These are phyloP conservation scores for Saturnispora hagleri DNA, from an alignment of 805 yeast species.

Conservation along the genomic window DNA sequence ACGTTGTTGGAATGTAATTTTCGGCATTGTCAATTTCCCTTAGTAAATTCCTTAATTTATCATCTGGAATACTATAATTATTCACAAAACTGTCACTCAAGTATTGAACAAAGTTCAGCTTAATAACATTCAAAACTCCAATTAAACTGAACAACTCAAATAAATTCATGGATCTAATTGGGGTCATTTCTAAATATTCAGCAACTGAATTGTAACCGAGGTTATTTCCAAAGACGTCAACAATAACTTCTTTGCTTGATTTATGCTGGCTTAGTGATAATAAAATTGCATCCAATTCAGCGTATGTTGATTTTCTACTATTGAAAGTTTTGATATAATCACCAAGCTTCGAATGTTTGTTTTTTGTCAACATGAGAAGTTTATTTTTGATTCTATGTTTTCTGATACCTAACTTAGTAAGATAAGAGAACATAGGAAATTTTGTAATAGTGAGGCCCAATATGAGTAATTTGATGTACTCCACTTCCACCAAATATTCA, in stretches of 20 bases:
- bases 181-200: conserved; percentile 21
- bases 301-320: conserved; percentile 13
- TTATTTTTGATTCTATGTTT: not conserved
- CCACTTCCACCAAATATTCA: conserved; percentile 17
- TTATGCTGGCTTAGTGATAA: conserved; percentile 8
- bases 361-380: not conserved
- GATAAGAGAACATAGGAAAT: conserved; percentile 6
- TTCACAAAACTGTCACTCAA: conserved; percentile 5
- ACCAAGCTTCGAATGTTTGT: conserved; percentile 1
- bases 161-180: conserved; percentile 17
- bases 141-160: conserved; percentile 21
- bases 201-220: conserved; percentile 16
- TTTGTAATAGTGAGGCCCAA: conserved; percentile 15
- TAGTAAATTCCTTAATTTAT: not conserved
- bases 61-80: conserved; percentile 2
- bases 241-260: conserved; percentile 7
- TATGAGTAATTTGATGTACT: conserved; percentile 19
- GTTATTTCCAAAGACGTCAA: conserved; percentile 5
- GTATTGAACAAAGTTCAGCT: conserved; percentile 7
- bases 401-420: not conserved
- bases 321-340: conserved; percentile 16
- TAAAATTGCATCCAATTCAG: conserved; percentile 18
- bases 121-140: conserved; percentile 19
- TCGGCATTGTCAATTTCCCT: conserved; percentile 6
- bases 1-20: conserved; percentile 18